Evolutionary conservation across 257 asterid species (phyloP), one percentile per base, ranked within the genome.

Genomic region (Forsythia suspensa): DNA sequence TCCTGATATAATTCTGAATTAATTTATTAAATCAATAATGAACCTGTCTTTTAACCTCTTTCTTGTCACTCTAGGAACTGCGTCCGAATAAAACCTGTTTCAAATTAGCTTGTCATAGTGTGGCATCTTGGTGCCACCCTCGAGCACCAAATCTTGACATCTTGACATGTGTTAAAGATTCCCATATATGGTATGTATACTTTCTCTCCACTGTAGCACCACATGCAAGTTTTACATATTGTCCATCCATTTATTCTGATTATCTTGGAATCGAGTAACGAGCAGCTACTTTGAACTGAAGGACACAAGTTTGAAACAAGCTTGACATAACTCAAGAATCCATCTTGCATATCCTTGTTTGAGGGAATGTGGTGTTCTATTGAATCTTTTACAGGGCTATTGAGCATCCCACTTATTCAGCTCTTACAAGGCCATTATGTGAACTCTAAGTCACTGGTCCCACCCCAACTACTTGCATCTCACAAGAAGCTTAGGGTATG

Each of bases 141-240:
- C 93, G 99, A 86, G 99, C 99, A 80, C 99, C 99, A 71, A 92
- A 94, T 88, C 98, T 96, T 70, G 99, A 96, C 77, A 96, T 96
- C 82, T 78, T 96, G 90, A 94, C 98, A 18, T 96, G 99, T 77
- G 98, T 96, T 59, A 96, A 96, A 84, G 99, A 94, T 88, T 96
- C 99, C 69, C 98, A 96, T 84, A 94, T 96, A 79, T 96, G 97
- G 99, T 93, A 87, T 70, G 89, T 81, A 71, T 76, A 24, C 68
- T 73, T 21, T 55, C 76, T 82, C 77, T 65, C 65, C 24, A 29
- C 48, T 12, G 38, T 70, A 51, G 74, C 76, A 75, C 66, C 61
- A 51, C 43, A 2, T 82, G 51, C 76, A 46, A 16, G 74, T 82
- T 68, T 63, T 79, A 42, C 21, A 29, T 29, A 73, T 41, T 36